These are phyloP conservation scores for Brettanomyces anomalus DNA, from an alignment of 805 yeast genomes.

Conservation along the genomic window DNA sequence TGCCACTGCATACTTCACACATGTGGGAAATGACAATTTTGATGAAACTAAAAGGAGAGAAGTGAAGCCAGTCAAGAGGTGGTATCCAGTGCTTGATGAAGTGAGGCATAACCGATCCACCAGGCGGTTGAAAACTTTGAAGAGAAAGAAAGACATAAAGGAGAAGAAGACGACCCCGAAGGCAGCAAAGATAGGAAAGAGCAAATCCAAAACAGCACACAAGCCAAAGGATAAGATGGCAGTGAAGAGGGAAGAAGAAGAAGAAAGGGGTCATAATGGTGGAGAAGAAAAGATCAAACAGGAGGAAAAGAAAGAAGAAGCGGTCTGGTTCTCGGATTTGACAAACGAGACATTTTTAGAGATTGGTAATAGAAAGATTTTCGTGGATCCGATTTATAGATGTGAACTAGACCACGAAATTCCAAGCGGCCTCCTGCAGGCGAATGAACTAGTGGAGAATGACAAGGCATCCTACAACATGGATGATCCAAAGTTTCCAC, in stretches of 20 bases:
- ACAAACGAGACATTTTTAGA: constrained; percentile 6
- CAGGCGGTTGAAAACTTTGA: constrained; percentile 6
- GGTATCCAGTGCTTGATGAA: constrained; percentile 8
- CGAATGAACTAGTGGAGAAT: constrained; percentile 12
- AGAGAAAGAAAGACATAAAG: constrained; percentile 4
- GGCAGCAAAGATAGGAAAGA: neutral
- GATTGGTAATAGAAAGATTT: constrained; percentile 12
- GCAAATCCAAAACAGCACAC: neutral
- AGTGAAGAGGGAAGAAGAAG: constrained; percentile 1
- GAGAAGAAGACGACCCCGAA: neutral
- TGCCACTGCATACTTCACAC: constrained; percentile 19
- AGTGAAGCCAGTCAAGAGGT: constrained; percentile 16
- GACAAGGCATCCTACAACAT: constrained; percentile 18
- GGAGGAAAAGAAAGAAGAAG: constrained; percentile 8
- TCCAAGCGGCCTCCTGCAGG: constrained; percentile 11
- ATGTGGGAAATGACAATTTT: constrained; percentile 15
- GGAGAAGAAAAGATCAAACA: constrained; percentile 4
- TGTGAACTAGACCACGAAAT: constrained; percentile 11
- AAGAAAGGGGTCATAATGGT: neutral
- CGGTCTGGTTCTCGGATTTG: constrained; percentile 7
- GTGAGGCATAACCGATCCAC: neutral
- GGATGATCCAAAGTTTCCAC: constrained; percentile 19
- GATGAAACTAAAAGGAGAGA: constrained; percentile 10
- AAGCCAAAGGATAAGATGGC: neutral
- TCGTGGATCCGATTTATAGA: constrained; percentile 15